These are phyloP conservation scores for Letharia columbiana DNA, from an alignment of 495 filamentous ascomycete genomes.

Conservation along the genomic window DNA sequence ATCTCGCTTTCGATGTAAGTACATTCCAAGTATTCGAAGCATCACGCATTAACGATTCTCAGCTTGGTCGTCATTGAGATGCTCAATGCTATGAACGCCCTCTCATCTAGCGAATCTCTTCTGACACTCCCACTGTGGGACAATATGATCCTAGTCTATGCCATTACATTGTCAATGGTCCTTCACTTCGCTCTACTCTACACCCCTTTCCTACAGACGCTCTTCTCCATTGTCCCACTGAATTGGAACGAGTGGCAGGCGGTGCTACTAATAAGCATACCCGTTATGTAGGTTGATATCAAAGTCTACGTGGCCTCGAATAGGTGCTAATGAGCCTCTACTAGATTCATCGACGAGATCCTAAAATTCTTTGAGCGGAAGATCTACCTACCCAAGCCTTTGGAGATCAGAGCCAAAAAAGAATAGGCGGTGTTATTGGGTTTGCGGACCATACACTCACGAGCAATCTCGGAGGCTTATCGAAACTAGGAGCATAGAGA, in stretches of 20 bases:
- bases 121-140: conserved; percentile 89
- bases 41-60: conserved; percentile 15
- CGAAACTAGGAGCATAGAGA: conserved; percentile 9
- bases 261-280: conserved; percentile 77
- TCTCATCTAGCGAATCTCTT: conserved; percentile 90
- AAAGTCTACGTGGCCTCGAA: conserved; percentile 8
- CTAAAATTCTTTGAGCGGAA: conserved; percentile 76
- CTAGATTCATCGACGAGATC: conserved; percentile 77
- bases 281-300: conserved; percentile 72
- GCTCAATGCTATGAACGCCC: conserved; percentile 98
- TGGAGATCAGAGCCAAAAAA: conserved; percentile 23
- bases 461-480: not conserved
- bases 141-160: conserved; percentile 95
- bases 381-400: conserved; percentile 34
- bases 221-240: conserved; percentile 89
- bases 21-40: not conserved
- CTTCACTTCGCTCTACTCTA: conserved; percentile 94
- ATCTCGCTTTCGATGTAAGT: conserved; percentile 68
- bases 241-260: conserved; percentile 90
- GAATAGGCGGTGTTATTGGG: conserved; percentile 21
- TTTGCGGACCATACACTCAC: conserved; percentile 1
- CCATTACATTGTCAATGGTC: conserved; percentile 88
- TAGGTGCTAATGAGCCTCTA: conserved; percentile 3
- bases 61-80: conserved; percentile 98
- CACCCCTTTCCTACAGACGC: conserved; percentile 73